These are phyloP conservation scores for Colletotrichum ledebouriae DNA, from an alignment of 2,329 filamentous ascomycete genomes.

Conservation along the genomic window DNA sequence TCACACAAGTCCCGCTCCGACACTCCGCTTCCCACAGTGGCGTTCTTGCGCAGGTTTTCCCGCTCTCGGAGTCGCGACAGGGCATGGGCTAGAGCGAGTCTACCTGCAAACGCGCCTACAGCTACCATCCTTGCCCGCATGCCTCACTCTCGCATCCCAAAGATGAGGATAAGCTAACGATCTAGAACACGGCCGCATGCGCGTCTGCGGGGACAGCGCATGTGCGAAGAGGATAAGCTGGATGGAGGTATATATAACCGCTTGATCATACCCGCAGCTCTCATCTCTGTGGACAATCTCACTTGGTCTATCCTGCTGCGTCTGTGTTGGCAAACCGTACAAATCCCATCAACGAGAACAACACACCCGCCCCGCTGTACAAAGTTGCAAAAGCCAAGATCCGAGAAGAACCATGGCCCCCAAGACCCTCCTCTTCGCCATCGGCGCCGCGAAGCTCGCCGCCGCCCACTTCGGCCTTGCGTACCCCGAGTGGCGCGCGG, in stretches of 20 bases:
- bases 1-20: too few species aligned
- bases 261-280: not conserved
- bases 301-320: too few species aligned
- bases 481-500: constrained; percentile 63
- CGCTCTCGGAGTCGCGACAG: too few species aligned
- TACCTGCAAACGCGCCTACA: not conserved
- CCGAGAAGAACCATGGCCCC: constrained; percentile 47
- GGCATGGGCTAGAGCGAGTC: not conserved
- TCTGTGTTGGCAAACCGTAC: not conserved
- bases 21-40: not conserved
- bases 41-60: constrained; percentile 21
- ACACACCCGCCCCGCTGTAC: not conserved
- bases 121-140: constrained; percentile 19
- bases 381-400: not conserved
- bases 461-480: constrained; percentile 63
- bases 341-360: not conserved
- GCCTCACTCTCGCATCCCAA: not conserved
- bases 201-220: constrained; percentile 7
- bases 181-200: constrained; percentile 1
- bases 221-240: not conserved
- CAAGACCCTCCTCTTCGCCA: constrained; percentile 47
- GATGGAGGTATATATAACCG: constrained; percentile 22
- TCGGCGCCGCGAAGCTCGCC: constrained; percentile 54
- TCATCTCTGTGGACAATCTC: not conserved
- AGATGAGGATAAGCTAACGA: constrained; percentile 27